phyloP scores from a whole-genome alignment of 495 filamentous ascomycete species.

The Aspergillus sparsus region DNA sequence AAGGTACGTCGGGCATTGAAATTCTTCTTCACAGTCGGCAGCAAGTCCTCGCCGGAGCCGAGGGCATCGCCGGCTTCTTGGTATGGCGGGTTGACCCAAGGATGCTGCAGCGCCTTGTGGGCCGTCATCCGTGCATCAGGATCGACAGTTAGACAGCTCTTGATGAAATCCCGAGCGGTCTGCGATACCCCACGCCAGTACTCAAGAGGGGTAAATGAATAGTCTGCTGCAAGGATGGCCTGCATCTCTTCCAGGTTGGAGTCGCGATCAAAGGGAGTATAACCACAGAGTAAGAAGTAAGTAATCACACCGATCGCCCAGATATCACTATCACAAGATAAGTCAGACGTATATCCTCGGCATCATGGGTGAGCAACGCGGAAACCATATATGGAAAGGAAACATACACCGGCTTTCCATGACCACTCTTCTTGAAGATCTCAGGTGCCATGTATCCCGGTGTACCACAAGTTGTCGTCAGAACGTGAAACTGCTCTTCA shows the following conservation, averaged over 20 bases:
- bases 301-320: conserved; percentile 85
- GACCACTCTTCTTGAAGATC: conserved; percentile 77
- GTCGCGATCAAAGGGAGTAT: conserved; percentile 97
- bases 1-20: conserved; percentile 94
- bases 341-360: conserved; percentile 4
- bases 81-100: conserved; percentile 72
- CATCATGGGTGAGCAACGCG: too few species aligned
- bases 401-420: conserved; percentile 75
- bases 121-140: conserved; percentile 86
- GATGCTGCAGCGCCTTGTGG: conserved; percentile 85
- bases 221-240: conserved; percentile 94
- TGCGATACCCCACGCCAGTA: conserved; percentile 96
- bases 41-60: conserved; percentile 67
- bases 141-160: conserved; percentile 84
- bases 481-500: conserved; percentile 96
- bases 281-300: conserved; percentile 97
- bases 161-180: conserved; percentile 86
- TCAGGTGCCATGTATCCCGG: conserved; percentile 94
- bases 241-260: conserved; percentile 99
- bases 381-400: neutral
- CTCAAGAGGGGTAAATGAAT: conserved; percentile 91
- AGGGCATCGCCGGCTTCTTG: conserved; percentile 27
- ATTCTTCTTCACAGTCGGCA: conserved; percentile 97
- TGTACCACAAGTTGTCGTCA: conserved; percentile 96
- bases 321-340: conserved; percentile 55